Base-by-base conservation (phyloP, 257 asterid species). In the Solanum sejunctum region DNA sequence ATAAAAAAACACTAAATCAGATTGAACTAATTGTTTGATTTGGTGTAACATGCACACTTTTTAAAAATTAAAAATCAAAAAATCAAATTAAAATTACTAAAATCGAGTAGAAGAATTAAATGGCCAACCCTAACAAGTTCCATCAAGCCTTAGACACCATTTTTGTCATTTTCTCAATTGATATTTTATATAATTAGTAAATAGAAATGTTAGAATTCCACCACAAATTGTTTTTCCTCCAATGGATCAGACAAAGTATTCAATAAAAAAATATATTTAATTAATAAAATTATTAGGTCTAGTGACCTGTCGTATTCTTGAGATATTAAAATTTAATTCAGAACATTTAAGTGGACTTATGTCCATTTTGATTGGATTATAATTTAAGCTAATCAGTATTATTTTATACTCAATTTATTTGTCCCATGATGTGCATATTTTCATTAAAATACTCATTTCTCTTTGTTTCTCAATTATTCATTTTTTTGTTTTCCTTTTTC, bases 221-320 rank as follows among this genome's bases (percentile, higher is more conserved):
- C 57, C 43, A 6, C 10, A 39, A 45, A 81, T 7, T 32, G 39
- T 3, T 41, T 17, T 82, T 61, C 45, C 12, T 0, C 16, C 26
- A 21, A n/a, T 13, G 23, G 12, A 43, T 41, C 32, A 39, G 60
- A 52, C 85, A 63, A 47, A 86, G 32, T 49, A 69, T 51, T 71
- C 36, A 39, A 41, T 18, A 10, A 12, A 81, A 81, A 83, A 82
- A 85, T 87, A 7, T 83, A 85, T 28, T 52, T 26, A 64, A 26
- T 13, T 17, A 69, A 32, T 36, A 36, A 17, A 89, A 43, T 88
- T 86, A 70, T 90, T 86, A 73, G 91, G 91, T 88, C 84, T 81
- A 86, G 84, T 88, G 91, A 84, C 82, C 81, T 87, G 88, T 86
- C 90, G 77, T 88, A 82, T 87, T 91, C 91, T 84, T 12, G 45